Base-by-base conservation (phyloP, 495 filamentous ascomycete genomes). In the Penicillium chermesinum region DNA sequence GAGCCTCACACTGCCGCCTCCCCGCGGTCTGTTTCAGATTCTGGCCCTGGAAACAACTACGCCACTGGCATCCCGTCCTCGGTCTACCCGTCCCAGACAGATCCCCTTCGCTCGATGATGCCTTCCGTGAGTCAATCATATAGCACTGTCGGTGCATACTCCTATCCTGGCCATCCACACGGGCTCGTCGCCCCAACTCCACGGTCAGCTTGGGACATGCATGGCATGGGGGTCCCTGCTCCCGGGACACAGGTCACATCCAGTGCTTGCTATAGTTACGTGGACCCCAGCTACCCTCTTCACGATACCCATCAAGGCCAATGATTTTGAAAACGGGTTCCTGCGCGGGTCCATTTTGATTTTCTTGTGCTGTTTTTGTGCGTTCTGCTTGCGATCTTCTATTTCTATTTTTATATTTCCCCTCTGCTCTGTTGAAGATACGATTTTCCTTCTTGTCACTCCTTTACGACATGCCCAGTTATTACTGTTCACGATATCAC, bases 21-120 rank as follows among this genome's bases (percentile, higher is more conserved):
- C 18, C 74, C 75, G 2, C 70, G 70, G 43, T 75, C 72, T 7
- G 58, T 71, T 10, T 68, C 72, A 7, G 72, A 73, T 16, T 56
- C 62, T 25, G 55, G 64, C 10, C 57, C 63, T 1, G 58, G 59
- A 4, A 67, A 52, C 42, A 60, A 56, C 19, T 75, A 75, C 40
- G 57, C 58, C 19, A 35, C 57, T 14, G 46, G 34, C 22, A 47
- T 71, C 22, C 42, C 50, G 13, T 54, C 59, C 1, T 46, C 66
- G 16, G 43, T 53, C 2, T 73, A 73, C 36, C 58, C 57, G 0
- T 50, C 65, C 33, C 57, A 63, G 6, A 36, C 61, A 2, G 55
- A 65, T 22, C 57, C 58, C 9, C 36, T 68, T 9, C 62, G 69
- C 3, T 54, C 62, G 8, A 53, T 70, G 20, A 48, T 67, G 15